Conservation (phyloP, 371 early-diverging fungal species). For the Syncephalastrum racemosum region DNA sequence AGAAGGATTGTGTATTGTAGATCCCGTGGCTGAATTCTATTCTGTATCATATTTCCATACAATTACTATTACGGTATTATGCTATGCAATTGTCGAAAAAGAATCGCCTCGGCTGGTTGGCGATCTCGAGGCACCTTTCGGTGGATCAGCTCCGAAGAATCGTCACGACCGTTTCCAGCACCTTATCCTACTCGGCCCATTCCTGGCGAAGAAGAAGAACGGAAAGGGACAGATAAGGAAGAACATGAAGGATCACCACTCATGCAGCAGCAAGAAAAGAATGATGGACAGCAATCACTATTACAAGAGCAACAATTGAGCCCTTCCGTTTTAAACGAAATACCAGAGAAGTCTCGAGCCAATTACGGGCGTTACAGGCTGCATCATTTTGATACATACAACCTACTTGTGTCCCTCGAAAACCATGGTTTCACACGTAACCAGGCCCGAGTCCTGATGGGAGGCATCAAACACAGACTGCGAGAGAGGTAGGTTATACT, state of each 20-base stretch:
- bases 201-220: neutral
- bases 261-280: neutral
- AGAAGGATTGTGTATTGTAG: too few species aligned
- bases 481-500: slow-evolving; percentile 42
- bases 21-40: too few species aligned
- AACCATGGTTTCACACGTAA: slow-evolving; percentile 62
- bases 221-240: neutral
- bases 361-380: slow-evolving; percentile 11
- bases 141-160: slow-evolving; percentile 15
- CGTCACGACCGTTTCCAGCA: slow-evolving; percentile 39
- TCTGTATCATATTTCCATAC: too few species aligned
- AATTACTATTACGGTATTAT: too few species aligned
- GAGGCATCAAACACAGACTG: slow-evolving; percentile 66
- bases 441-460: slow-evolving; percentile 76
- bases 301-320: slow-evolving; percentile 1
- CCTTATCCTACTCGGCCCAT: slow-evolving; percentile 40
- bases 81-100: too few species aligned
- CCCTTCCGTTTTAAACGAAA: neutral
- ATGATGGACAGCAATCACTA: slow-evolving; percentile 2
- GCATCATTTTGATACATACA: slow-evolving; percentile 73
- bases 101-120: too few species aligned
- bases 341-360: neutral
- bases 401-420: slow-evolving; percentile 62
- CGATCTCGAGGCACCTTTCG: too few species aligned
- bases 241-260: neutral